A percentile compares a stretch with the other conserved stretches of the same genome.
Conservation (phyloP, 2,329 filamentous ascomycete species). For the Penicillium decumbens region DNA sequence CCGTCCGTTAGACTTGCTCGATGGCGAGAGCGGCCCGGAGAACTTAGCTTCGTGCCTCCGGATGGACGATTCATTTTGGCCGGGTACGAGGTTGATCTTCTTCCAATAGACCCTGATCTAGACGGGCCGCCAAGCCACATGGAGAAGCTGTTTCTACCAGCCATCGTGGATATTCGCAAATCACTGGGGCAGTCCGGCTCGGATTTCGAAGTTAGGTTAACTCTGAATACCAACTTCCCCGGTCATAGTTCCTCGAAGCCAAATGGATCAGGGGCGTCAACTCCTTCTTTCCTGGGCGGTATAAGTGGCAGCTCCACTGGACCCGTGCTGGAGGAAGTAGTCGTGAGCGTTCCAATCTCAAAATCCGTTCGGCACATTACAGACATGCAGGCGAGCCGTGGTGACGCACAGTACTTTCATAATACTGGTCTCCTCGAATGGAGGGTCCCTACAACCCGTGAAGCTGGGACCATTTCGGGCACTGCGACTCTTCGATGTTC, state of each 20-base stretch:
- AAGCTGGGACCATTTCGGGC: slow-evolving; percentile 62
- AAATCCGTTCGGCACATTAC: slow-evolving; percentile 73
- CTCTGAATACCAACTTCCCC: slow-evolving; percentile 63
- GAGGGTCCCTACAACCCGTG: slow-evolving; percentile 68
- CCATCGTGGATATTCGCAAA: slow-evolving; percentile 75
- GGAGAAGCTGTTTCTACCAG: slow-evolving; percentile 72
- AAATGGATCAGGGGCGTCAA: slow-evolving; percentile 46
- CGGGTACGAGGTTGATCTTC: slow-evolving; percentile 87
- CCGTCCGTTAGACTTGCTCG: slow-evolving; percentile 86
- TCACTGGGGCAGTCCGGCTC: slow-evolving; percentile 68
- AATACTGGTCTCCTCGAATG: slow-evolving; percentile 72
- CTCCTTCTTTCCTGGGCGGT: slow-evolving; percentile 48
- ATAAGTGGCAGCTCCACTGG: slow-evolving; percentile 54
- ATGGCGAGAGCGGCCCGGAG: slow-evolving; percentile 84
- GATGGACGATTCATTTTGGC: slow-evolving; percentile 91
- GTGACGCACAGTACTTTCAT: slow-evolving; percentile 76
- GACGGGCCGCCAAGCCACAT: slow-evolving; percentile 50
- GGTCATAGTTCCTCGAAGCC: slow-evolving; percentile 42
- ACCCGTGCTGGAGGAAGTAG: slow-evolving; percentile 68
- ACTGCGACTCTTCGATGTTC: slow-evolving; percentile 74
- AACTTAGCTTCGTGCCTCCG: slow-evolving; percentile 92
- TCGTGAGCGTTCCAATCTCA: slow-evolving; percentile 74
- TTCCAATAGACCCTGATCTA: slow-evolving; percentile 63
- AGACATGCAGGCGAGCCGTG: slow-evolving; percentile 73
- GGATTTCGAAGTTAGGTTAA: slow-evolving; percentile 83